Evolutionary conservation across 768 basidiomycete genomes (phyloP), one percentile per base, ranked within the genome.

Genomic region (Amanita muscaria): DNA sequence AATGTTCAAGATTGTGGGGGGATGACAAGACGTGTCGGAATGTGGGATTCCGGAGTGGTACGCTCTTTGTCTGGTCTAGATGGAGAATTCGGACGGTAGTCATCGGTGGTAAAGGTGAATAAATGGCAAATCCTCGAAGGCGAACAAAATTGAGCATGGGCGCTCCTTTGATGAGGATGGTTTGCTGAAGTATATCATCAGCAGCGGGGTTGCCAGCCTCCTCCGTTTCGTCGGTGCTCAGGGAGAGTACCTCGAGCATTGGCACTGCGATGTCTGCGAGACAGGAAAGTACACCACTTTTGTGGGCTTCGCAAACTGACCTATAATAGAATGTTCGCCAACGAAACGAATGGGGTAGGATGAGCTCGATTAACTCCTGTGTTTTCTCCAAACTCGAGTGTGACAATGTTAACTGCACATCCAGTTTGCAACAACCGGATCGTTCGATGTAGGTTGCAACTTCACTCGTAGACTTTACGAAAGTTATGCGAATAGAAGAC

Each of bases 121-220:
- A 59, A 19, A 70, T 57, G 1, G 72, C 69, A 8, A 72, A 50
- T 7, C 72, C 73, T 4, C 69, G 64, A 22, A 76, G 64, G 5
- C 70, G 66, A 10, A 73, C 52, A 31, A 68, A 67, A 11, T 54
- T 50, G 10, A 74, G 58, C 15, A 52, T 52, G 5, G 63, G 56
- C 2, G 60, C 55, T 2, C 36, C 44, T 21, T 31, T 39, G 4
- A 15, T 19, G n/a, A 46, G 29, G 9, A 46, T 30, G 14, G 44
- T 10, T n/a, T n/a, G n/a, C 27, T 39, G 44, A 31, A 36, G 21
- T 5, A 31, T 22, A 23, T 30, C 43, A 14, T 55, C 51, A 7
- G 48, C 45, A 10, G 43, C 38, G 33, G 56, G 42, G n/a, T 34
- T 33, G 29, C 54, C 46, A 5, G 49, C 39, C 14, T 50, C 38